A percentile compares a stretch with the other conserved stretches of the same genome.
phyloP scores from a whole-genome alignment of 73 alveolate species.

The Diophrys appendiculata region DNA sequence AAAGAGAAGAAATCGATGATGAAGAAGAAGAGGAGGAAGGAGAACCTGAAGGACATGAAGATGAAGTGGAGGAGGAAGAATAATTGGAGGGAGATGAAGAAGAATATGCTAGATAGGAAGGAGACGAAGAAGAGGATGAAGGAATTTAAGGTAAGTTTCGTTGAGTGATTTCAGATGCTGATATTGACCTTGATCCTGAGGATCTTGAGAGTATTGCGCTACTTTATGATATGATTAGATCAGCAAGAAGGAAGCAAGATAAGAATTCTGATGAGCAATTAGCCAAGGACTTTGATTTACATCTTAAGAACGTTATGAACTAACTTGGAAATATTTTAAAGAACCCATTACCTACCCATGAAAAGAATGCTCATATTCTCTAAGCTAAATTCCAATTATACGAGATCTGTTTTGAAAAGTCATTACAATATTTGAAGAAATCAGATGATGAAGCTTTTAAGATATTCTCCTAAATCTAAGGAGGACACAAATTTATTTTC shows the following conservation, averaged over 20 bases:
- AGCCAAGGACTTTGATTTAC: constrained; percentile 76
- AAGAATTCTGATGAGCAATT: constrained; percentile 60
- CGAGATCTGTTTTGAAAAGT: constrained; percentile 59
- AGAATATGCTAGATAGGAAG: constrained; percentile 30
- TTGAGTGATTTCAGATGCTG: no score
- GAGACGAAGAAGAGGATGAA: constrained; percentile 47
- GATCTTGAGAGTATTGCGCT: constrained; percentile 58
- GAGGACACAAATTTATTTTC: constrained; percentile 16
- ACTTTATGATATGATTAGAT: constrained; percentile 49
- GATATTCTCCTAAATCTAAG: constrained; percentile 2
- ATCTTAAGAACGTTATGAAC: constrained; percentile 65
- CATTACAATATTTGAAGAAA: constrained; percentile 14
- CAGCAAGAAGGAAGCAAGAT: constrained; percentile 54
- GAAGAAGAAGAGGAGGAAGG: constrained; percentile 22
- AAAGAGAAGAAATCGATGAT: constrained; percentile 59
- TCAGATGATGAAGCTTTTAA: constrained; percentile 11
- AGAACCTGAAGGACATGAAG: background rate
- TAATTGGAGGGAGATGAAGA: constrained; percentile 51
- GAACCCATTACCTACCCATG: constrained; percentile 13
- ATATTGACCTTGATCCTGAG: constrained; percentile 57
- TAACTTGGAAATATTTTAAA: constrained; percentile 49
- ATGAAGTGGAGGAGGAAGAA: constrained; percentile 38
- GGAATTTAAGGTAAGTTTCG: constrained; percentile 34
- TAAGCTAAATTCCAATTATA: constrained; percentile 42
- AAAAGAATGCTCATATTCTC: constrained; percentile 40